Evolutionary conservation across 1,284 basidiomycete species (phyloP), one percentile per base, ranked within the genome.

Genomic region (Hemileia vastatrix): DNA sequence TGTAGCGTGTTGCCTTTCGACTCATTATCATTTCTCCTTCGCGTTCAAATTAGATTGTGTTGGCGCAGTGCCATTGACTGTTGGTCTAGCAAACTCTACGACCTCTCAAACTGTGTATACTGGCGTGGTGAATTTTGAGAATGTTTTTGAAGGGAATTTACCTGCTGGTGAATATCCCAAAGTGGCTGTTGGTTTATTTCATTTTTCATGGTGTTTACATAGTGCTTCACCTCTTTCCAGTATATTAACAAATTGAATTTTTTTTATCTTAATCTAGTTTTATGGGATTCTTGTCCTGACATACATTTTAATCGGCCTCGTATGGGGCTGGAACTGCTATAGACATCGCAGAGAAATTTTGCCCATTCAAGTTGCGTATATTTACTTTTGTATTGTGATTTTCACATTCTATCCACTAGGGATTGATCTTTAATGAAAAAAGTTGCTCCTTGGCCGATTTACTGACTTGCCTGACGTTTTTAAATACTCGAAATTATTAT

Each of bases 111-210:
- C 90, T n/a, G 80, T 81, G 19, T 98, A 93, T 77, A 79, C 80
- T 6, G 94, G 91, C 27, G 78, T 81, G 27, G 86, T 97, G 48
- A 79, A 86, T 50, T 98, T 97, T 81, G 82, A 83, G 70, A 97
- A 96, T 76, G 84, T 81, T 2, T 97, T 97, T 75, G 78, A 87
- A 43, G 94, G 94, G 40, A 83, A 89, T 75, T 81, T 99, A 18
- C 84, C 94, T 2, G 92, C 93, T 2, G 83, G 88, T 1, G 94
- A 99, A 76, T 95, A 96, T 75, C 94, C 94, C n/a, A 99, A 98
- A 83, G 88, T 97, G 71, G 86, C 84, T 66, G 90, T 94, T 75
- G 73, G 87, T 79, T 11, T 9, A 15, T 6, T 4, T 15, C 2
- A 47, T 58, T n/a, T 43, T 40, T 18, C 54, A 33, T 18, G 43